A percentile compares a stretch with the other conserved stretches of the same genome.
Evolutionary conservation across 192 early-diverging fungal genomes (phyloP).

Genomic region (Bifiguratus adelaidae): DNA sequence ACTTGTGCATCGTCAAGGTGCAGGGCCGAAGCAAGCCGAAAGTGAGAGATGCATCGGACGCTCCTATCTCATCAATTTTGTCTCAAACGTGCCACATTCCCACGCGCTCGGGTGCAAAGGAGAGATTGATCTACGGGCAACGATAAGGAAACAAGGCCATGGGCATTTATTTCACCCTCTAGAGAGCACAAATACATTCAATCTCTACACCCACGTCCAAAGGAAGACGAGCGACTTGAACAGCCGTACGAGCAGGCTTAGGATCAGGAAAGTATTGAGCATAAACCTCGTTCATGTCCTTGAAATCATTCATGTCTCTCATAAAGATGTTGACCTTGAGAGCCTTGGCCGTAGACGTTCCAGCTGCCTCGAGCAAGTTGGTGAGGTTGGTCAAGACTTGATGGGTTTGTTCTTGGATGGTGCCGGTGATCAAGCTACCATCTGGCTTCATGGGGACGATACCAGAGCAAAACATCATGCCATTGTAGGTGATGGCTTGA

Average conservation of each 20-base stretch:
- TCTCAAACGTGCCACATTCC: no score
- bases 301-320: constrained; percentile 87
- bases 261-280: constrained; percentile 46
- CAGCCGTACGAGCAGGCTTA: constrained; percentile 63
- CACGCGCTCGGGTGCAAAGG: no score
- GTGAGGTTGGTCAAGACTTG: constrained; percentile 76
- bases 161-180: no score
- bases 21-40: no score
- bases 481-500: constrained; percentile 4
- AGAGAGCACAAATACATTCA: constrained; percentile 74
- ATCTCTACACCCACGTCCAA: constrained; percentile 88
- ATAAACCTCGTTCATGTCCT: constrained; percentile 84
- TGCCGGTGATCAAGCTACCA: background rate
- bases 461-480: constrained; percentile 1
- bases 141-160: no score
- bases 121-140: no score
- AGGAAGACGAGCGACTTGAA: constrained; percentile 89
- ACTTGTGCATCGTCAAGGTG: no score
- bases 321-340: constrained; percentile 97
- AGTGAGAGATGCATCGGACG: no score
- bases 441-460: background rate
- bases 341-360: constrained; percentile 73
- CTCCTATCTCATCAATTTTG: no score
- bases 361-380: constrained; percentile 73
- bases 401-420: constrained; percentile 13